Percentiles rank a stretch among this genome's conserved stretches.
phyloP scores from a whole-genome alignment of 2,329 filamentous ascomycete genomes.

The Epichloe uncinata region DNA sequence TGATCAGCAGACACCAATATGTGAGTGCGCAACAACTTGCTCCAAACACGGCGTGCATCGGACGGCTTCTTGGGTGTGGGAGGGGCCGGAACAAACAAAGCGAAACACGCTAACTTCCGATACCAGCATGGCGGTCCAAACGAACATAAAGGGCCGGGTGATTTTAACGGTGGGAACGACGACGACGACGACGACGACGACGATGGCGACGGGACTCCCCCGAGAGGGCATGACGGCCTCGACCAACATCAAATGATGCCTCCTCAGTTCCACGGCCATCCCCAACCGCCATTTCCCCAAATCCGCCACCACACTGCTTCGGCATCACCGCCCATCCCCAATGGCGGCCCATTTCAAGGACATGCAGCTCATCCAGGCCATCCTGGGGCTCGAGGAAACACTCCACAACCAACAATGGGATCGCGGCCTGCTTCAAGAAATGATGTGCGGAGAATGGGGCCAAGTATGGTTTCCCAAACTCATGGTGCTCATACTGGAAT shows the following conservation, averaged over 20 bases:
- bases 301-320: constrained; percentile 74
- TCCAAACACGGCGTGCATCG: not conserved
- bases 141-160: constrained; percentile 88
- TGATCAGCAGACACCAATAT: constrained; percentile 79
- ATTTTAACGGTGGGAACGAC: constrained; percentile 79
- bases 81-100: too few relatives aligned
- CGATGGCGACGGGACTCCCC: constrained; percentile 58
- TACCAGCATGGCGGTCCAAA: constrained; percentile 76
- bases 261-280: constrained; percentile 54
- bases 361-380: constrained; percentile 22
- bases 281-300: constrained; percentile 53
- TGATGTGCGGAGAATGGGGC: constrained; percentile 61
- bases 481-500: constrained; percentile 50
- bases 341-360: constrained; percentile 56
- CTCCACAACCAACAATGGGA: constrained; percentile 61
- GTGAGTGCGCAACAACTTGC: constrained; percentile 40
- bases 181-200: constrained; percentile 83
- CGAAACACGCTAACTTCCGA: constrained; percentile 6
- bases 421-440: constrained; percentile 64
- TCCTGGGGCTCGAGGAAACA: constrained; percentile 52
- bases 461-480: constrained; percentile 57
- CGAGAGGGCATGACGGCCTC: constrained; percentile 45
- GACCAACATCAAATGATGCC: constrained; percentile 52
- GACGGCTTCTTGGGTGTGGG: not conserved
- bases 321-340: constrained; percentile 76